Evolutionary conservation across 345 rosid species (phyloP).

Genomic region (Rhodomyrtus tomentosa): DNA sequence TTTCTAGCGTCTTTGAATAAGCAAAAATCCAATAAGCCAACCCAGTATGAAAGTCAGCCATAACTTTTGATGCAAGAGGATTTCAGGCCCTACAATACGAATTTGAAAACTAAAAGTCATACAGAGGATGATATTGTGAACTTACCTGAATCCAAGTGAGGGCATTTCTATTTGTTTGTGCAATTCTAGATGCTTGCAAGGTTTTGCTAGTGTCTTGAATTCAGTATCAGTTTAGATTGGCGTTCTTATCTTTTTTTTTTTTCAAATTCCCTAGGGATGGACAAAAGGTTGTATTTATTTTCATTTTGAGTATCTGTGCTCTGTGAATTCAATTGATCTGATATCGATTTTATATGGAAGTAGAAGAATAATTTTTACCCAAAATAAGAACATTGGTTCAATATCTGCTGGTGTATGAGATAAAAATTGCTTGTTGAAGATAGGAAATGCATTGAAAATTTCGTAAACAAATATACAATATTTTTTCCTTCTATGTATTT

Average conservation of each 20-base stretch:
- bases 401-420: background rate
- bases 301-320: background rate
- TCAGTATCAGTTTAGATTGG: background rate
- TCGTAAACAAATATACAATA: background rate
- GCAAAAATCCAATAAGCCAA: background rate
- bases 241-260: background rate
- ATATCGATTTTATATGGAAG: background rate
- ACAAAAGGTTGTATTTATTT: rapidly evolving
- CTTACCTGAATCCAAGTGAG: background rate
- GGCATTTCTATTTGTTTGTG: background rate
- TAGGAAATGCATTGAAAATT: background rate
- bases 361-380: background rate
- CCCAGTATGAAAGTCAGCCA: rapidly evolving
- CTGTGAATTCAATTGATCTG: background rate
- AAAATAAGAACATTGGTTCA: background rate
- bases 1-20: background rate
- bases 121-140: background rate
- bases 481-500: no score
- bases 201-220: rapidly evolving
- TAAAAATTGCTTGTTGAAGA: background rate
- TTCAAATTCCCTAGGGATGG: background rate
- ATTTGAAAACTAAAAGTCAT: rapidly evolving
- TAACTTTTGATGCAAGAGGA: background rate
- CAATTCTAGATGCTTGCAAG: rapidly evolving
- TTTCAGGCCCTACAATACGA: rapidly evolving